Evolutionary conservation across 2,329 filamentous ascomycete genomes (phyloP), one percentile per base, ranked within the genome.

Genomic region (Alternaria sp.): DNA sequence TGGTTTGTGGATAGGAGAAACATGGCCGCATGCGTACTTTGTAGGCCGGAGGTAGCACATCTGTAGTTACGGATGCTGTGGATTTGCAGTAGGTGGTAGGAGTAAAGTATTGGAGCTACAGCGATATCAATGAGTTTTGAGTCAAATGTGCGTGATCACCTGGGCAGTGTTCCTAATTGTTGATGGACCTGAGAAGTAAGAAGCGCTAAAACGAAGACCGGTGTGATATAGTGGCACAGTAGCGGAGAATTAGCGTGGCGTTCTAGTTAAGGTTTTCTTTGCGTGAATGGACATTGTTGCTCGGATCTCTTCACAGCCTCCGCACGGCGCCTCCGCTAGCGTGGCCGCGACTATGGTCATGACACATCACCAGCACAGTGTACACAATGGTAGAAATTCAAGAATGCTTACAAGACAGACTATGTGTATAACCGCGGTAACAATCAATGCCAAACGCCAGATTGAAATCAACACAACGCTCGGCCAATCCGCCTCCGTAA

Each of bases 31-130:
- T 7, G 55, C 47, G 52, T 67, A 67, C 55, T 56, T 62, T 3
- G 64, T 64, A 21, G 23, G 58, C 19, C 21, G 49, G 23, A 62
- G 25, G 32, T 54, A 53, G 43, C 61, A 64, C 64, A 67, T 67
- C 21, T 46, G 12, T 36, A 17, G 9, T 9, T n/a, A 52, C 7
- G 12, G 17, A 44, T 17, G 40, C 19, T 23, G 11, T 13, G 21
- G 28, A 8, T 32, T 51, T 13, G 17, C 15, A 23, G n/a, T 6
- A 10, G n/a, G 23, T 15, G 15, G 10, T 19, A 17, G 52, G 23
- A 15, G 13, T 21, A 15, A 13, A 23, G 36, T 40, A 5, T 23
- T 15, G 10, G 49, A 25, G 6, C n/a, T 52, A 9, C n/a, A 21
- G 13, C 19, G 36, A 21, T 5, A 9, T 25, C 23, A 21, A 6